These are phyloP conservation scores for Nematocida homosporus DNA, from an alignment of 371 early-diverging fungal species.

Conservation along the genomic window DNA sequence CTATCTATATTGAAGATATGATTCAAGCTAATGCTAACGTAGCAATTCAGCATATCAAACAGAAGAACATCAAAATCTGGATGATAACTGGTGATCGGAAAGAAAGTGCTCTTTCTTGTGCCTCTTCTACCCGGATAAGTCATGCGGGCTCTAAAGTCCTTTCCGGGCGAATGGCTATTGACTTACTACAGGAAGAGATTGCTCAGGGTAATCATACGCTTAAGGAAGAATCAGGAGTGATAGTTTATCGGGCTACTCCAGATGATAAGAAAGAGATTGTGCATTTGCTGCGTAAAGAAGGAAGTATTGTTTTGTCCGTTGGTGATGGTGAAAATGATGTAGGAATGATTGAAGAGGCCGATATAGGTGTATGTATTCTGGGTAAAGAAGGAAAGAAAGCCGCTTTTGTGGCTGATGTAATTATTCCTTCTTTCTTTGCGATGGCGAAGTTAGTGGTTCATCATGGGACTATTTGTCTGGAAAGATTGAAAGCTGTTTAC, in stretches of 20 bases:
- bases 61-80: conserved; percentile 91
- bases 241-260: conserved; percentile 76
- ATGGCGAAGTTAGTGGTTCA: conserved; percentile 79
- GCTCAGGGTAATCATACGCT: not conserved
- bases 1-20: conserved; percentile 93
- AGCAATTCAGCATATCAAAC: conserved; percentile 76
- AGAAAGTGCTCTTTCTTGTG: conserved; percentile 87
- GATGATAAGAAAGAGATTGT: conserved; percentile 85
- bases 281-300: conserved; percentile 75
- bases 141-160: not conserved
- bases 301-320: conserved; percentile 75
- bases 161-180: conserved; percentile 36
- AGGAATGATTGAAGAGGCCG: conserved; percentile 92
- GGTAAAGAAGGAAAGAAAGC: conserved; percentile 98
- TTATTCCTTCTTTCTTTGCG: conserved; percentile 81
- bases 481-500: conserved; percentile 63
- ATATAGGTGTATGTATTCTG: conserved; percentile 93
- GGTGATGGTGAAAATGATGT: conserved; percentile 99
- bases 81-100: conserved; percentile 97
- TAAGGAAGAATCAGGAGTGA: conserved; percentile 15
- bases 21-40: conserved; percentile 88
- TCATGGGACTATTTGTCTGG: conserved; percentile 74
- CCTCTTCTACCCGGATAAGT: conserved; percentile 56
- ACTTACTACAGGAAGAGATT: not conserved
- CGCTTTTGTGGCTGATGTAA: conserved; percentile 89